A percentile compares a stretch with the other conserved stretches of the same genome.
Conservation (phyloP, 2,329 filamentous ascomycete genomes). For the Pestalotiopsis sp. region DNA sequence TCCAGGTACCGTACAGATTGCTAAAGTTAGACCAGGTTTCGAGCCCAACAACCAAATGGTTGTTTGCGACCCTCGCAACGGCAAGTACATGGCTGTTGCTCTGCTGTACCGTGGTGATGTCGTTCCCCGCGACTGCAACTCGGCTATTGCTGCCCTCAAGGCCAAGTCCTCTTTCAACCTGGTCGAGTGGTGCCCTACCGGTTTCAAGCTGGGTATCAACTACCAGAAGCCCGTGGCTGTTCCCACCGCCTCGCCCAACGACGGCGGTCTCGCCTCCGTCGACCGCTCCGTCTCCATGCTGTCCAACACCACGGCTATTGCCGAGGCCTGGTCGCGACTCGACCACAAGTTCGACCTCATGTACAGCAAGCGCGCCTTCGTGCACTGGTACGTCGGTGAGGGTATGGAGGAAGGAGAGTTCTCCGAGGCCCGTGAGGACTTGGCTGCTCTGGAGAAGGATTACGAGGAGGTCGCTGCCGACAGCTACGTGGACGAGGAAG, state of each 20-base stretch:
- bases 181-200: slow-evolving; percentile 74
- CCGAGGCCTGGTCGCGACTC: slow-evolving; percentile 71
- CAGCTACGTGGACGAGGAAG: slow-evolving; percentile 64
- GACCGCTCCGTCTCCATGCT: slow-evolving; percentile 69
- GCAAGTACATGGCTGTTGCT: slow-evolving; percentile 76
- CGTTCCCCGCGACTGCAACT: slow-evolving; percentile 68
- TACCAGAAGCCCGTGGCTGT: slow-evolving; percentile 67
- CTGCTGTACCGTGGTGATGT: slow-evolving; percentile 72
- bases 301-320: slow-evolving; percentile 74
- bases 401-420: slow-evolving; percentile 94
- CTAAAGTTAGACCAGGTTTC: slow-evolving; percentile 52
- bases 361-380: slow-evolving; percentile 77
- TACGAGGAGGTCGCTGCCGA: slow-evolving; percentile 84
- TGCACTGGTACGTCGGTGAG: slow-evolving; percentile 82
- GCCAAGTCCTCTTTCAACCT: slow-evolving; percentile 72
- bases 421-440: slow-evolving; percentile 81
- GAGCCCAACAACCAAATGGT: slow-evolving; percentile 81
- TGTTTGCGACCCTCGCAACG: slow-evolving; percentile 71
- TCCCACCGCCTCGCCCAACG: slow-evolving; percentile 48
- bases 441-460: slow-evolving; percentile 82
- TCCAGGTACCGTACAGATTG: neutral
- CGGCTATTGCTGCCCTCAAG: slow-evolving; percentile 67
- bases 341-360: slow-evolving; percentile 78
- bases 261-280: slow-evolving; percentile 61
- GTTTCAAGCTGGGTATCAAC: slow-evolving; percentile 77